Base-by-base conservation (phyloP, 2,329 filamentous ascomycete species). In the Hawksworthiomyces lignivorus region DNA sequence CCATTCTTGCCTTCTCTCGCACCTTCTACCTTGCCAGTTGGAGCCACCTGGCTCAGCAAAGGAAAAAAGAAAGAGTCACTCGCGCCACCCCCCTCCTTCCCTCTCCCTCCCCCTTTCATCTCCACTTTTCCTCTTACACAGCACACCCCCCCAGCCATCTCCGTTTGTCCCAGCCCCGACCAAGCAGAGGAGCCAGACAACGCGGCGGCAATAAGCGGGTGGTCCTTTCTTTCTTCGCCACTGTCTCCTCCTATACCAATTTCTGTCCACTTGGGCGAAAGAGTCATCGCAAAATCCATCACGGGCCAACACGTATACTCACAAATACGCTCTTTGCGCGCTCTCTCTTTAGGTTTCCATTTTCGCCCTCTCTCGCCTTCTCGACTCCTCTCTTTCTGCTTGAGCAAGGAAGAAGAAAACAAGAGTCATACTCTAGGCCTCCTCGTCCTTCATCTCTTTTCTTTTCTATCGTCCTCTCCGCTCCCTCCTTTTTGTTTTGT, bases 41-140 rank as follows among this genome's bases (percentile, higher is more conserved):
- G 56, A 54, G 52, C 56, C 59, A 61, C 56, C 55, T 61, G 57
- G 39, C 49, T 42, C 44, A 45, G 30, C 41, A 35, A 40, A n/a
- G n/a, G n/a, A n/a, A n/a, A n/a, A n/a, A n/a, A n/a, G n/a, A 26
- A 26, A 26, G 20, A 27, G 36, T 26, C 30, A 22, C 36, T 43
- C 32, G 32, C 32, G 41, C 39, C 42, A 46, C 28, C 38, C 41
- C 27, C 39, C 28, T 28, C 7, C 39, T 46, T 27, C 47, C 50
- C 50, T 46, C 45, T 38, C 46, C 36, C 38, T 36, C 30, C 34
- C 20, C 27, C 38, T 28, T 32, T 28, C 34, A 22, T 22, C 43
- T 22, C 33, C 18, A 17, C 34, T 26, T 27, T 32, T 28, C 36
- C 28, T 27, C 32, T 31, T 30, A 34, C 24, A 19, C 22, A 22